Evolutionary conservation across 495 filamentous ascomycete species (phyloP), one percentile per base, ranked within the genome.

Genomic region (Lindgomyces ingoldianus): DNA sequence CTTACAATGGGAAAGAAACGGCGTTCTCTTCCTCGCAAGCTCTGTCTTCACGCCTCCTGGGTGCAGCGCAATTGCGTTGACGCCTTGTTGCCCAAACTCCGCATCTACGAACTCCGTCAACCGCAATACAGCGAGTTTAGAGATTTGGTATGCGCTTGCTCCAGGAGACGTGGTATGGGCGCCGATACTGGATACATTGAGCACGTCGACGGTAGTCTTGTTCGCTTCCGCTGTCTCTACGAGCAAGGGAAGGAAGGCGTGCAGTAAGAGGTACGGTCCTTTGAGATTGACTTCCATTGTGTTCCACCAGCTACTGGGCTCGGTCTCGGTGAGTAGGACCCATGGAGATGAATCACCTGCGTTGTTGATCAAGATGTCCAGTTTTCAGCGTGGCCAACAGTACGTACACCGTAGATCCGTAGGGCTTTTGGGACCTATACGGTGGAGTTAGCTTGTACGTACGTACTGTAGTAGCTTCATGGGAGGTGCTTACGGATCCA

Each of bases 301-400:
- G 9, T 67, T 58, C 77, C 78, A 83, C 77, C 79, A 84, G 1
- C 75, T 72, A 1, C 74, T 74, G 1, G 76, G 75, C 22, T 84
- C 75, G 19, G 56, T 64, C 0, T 84, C 81, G 0, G 67, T 65
- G 9, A 85, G 69, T 0, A 67, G 73, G 8, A 18, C 33, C 72
- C 70, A 80, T 1, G 61, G 42, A 19, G 76, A 74, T 10, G 81
- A 61, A 33, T 69, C 64, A 21, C 78, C 84, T 0, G 83, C 82
- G 51, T 86, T 85, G 69, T 83, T 85, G 65, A 85, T 71, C 14
- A 86, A 67, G 45, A 86, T 76, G 55, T 87, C 83, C 0, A 85
- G 59, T n/a, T n/a, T n/a, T n/a, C n/a, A n/a, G n/a, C n/a, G n/a
- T n/a, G n/a, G n/a, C n/a, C n/a, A n/a, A n/a, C n/a, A n/a, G n/a